These are phyloP conservation scores for Plasmodium yoelii DNA, from an alignment of 169 alveolate species.

Conservation along the genomic window DNA sequence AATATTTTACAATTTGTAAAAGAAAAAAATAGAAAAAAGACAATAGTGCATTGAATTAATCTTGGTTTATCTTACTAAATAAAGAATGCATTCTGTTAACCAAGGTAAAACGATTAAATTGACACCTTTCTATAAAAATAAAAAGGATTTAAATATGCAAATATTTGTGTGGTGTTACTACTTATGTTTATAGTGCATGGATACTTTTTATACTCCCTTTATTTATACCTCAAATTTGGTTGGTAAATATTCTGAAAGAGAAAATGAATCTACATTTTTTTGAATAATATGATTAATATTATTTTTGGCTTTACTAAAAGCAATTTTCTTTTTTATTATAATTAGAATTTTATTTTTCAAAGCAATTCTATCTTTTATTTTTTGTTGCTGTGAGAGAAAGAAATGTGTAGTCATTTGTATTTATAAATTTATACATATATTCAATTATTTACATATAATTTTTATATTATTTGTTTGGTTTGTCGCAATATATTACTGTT, in stretches of 20 bases:
- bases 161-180: neutral
- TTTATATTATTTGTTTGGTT: neutral
- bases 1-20: no score
- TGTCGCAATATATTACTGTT: constrained; percentile 21
- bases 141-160: neutral
- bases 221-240: constrained; percentile 40
- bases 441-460: neutral
- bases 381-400: constrained; percentile 15
- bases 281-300: constrained; percentile 47
- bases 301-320: constrained; percentile 54
- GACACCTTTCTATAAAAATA: constrained; percentile 22
- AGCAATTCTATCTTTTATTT: constrained; percentile 44
- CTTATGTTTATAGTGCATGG: neutral
- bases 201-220: neutral
- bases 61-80: constrained; percentile 17
- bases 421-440: constrained; percentile 1
- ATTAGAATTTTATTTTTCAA: constrained; percentile 57
- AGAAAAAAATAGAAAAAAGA: no score
- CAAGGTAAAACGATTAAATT: constrained; percentile 38
- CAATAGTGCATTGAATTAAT: neutral
- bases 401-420: neutral
- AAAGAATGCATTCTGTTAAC: constrained; percentile 33
- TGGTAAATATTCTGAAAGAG: constrained; percentile 24
- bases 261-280: constrained; percentile 49
- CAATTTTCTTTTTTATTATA: constrained; percentile 65